Evolutionary conservation across 371 early-diverging fungal species (phyloP), one percentile per base, ranked within the genome.

Genomic region (Nematocida parisii): DNA sequence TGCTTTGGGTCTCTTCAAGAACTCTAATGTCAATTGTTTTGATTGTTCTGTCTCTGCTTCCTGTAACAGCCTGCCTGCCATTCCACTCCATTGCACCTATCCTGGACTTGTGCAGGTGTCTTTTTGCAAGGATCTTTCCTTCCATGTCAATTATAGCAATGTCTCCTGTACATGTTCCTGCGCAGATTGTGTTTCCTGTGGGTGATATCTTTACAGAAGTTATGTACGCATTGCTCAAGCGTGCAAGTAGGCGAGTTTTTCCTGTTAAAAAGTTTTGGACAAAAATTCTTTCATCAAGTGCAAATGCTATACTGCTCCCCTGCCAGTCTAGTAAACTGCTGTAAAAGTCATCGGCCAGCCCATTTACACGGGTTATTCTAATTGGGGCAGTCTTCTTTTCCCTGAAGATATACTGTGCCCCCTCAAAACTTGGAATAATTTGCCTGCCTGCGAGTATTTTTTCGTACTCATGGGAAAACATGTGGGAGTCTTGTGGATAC

Each of bases 341-440:
- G 66, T 88, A 88, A 72, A 88, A 88, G 71, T 88, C 88, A 68
- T 88, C 88, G 60, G 85, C 84, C 22, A 88, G 71, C 3, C 73
- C 67, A 42, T 71, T 61, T 13, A 82, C 75, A 9, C 74, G 40
- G 3, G 66, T 66, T 20, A 33, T 56, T n/a, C 82, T 80, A 18
- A 81, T 66, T 13, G 82, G 75, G 11, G 18, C 66, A 5, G 75
- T 13, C 22, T 39, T 40, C 40, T 61, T 81, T 45, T 61, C 73
- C n/a, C 13, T 5, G 6, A 15, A 22, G 9, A 20, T 55, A 5
- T 52, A 33, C 64, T 7, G 40, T 0, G 7, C 7, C 15, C 9
- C 44, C 33, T 71, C 52, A 24, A 33, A 11, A 33, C 13, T 5
- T 13, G 27, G 27, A 39, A 13, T n/a, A 5, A 61, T 27, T 18